These are phyloP conservation scores for Cutaneotrichosporon dermatis DNA, from an alignment of 1,284 basidiomycete species.

Conservation along the genomic window DNA sequence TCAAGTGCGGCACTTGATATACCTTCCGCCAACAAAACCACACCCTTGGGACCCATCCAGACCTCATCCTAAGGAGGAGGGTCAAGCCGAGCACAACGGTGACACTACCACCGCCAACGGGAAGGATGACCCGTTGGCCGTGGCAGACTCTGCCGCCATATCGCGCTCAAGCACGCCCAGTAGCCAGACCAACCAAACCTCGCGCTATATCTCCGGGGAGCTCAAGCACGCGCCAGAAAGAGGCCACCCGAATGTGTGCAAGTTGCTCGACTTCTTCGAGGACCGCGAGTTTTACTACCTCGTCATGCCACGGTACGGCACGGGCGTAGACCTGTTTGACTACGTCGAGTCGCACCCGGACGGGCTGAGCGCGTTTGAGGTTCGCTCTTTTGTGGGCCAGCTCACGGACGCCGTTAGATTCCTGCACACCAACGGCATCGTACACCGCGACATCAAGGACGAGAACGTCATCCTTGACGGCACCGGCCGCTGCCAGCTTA, in stretches of 20 bases:
- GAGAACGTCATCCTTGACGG: constrained; percentile 74
- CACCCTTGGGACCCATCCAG: constrained; percentile 69
- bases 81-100: not conserved
- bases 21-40: constrained; percentile 62
- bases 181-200: constrained; percentile 19
- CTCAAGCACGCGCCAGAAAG: constrained; percentile 36
- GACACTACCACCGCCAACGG: not conserved
- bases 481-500: constrained; percentile 69
- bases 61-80: not conserved
- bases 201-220: constrained; percentile 37
- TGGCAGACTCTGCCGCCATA: not conserved
- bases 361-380: constrained; percentile 70
- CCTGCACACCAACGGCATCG: constrained; percentile 85
- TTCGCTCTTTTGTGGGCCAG: constrained; percentile 85
- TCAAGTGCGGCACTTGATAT: constrained; percentile 68
- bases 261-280: constrained; percentile 94
- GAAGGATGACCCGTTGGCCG: not conserved
- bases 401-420: constrained; percentile 88
- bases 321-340: constrained; percentile 80
- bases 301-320: constrained; percentile 54
- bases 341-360: constrained; percentile 84
- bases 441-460: constrained; percentile 97
- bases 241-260: constrained; percentile 61
- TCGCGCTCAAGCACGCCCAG: constrained; percentile 13
- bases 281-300: constrained; percentile 93